Evolutionary conservation across 1,284 basidiomycete genomes (phyloP), one percentile per base, ranked within the genome.

Genomic region (Ceratobasidium sp.): DNA sequence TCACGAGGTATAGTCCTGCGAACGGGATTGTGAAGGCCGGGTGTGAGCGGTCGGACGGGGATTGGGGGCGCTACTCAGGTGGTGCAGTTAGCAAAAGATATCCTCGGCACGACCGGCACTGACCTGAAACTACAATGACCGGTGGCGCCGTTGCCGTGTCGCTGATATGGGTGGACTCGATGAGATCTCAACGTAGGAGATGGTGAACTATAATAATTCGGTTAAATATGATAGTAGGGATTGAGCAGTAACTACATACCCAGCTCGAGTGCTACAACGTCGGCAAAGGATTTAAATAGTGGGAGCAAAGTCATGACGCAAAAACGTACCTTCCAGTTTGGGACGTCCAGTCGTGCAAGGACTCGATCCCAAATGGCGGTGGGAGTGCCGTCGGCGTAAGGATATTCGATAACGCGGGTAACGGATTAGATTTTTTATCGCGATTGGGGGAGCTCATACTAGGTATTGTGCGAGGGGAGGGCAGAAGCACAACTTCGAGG

Each of bases 311-410:
- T 26, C 3, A 56, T 26, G 5, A 56, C n/a, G 53, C n/a, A 15
- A 56, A 26, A 23, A 56, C 53, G 2, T 26, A 26, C 53, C 53
- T 56, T 12, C 53, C 53, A 6, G 53, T 20, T 23, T 56, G 53
- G 10, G 53, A 56, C 23, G 53, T 23, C 53, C 53, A 56, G n/a
- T 56, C 53, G 53, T 56, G 53, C 53, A 56, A 56, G 10, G 53
- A 56, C 23, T 56, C n/a, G 10, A 56, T 56, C 23, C 53, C 53
- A 56, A 56, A 26, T 6, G 51, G 51, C 51, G 51, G 51, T 10
- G 53, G 53, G 53, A 56, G 53, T 12, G 53, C 53, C 20, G 20
- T 26, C 53, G 53, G 53, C 23, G 20, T 53, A 20, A 53, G 20
- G 7, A 53, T n/a, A 53, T 53, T 53, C 51, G 20, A 20, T n/a